Conservation (phyloP, 2,329 filamentous ascomycete genomes). For the Colletotrichum sp. region DNA sequence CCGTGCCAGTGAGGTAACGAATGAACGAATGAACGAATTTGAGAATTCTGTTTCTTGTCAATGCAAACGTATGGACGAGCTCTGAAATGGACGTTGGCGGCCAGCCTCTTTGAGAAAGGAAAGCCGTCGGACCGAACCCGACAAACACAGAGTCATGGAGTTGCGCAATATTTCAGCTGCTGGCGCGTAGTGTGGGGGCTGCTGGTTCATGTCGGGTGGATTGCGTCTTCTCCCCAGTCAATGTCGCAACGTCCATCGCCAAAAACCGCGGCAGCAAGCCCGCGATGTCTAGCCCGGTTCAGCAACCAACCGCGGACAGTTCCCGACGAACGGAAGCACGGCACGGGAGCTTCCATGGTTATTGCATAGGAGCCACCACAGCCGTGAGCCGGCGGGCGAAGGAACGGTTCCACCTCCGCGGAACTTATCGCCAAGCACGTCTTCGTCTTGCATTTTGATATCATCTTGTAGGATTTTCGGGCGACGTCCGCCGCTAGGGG, state of each 20-base stretch:
- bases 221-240: slow-evolving; percentile 5
- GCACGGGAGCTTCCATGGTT: background rate
- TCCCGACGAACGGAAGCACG: background rate
- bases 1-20: background rate
- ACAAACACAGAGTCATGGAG: background rate
- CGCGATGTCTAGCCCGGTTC: background rate
- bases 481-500: background rate
- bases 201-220: background rate
- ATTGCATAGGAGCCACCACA: background rate
- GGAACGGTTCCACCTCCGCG: background rate
- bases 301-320: background rate
- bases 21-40: no score
- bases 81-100: background rate
- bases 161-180: background rate
- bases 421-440: background rate
- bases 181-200: background rate
- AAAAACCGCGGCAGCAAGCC: background rate
- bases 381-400: background rate
- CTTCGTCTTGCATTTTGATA: slow-evolving; percentile 4
- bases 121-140: background rate
- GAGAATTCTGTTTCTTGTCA: no score
- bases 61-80: background rate
- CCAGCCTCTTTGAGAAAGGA: background rate
- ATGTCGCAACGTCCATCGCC: background rate
- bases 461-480: background rate